A percentile compares a stretch with the other conserved stretches of the same genome.
phyloP scores from a whole-genome alignment of 129 eudicot species.

The Deinandra increscens region DNA sequence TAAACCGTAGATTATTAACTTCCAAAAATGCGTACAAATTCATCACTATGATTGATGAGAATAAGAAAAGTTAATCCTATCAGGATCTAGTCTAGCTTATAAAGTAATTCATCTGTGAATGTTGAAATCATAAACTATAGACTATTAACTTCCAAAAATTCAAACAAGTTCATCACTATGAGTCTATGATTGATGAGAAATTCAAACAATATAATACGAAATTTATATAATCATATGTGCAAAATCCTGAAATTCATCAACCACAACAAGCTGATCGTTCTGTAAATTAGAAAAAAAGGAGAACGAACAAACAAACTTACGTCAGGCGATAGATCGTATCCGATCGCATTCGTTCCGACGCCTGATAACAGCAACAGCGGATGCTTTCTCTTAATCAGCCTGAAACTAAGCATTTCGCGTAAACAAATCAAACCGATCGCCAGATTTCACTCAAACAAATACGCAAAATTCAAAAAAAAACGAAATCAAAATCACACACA shows the following conservation, averaged over 20 bases:
- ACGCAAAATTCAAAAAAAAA: neutral
- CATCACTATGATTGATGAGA: too few species aligned
- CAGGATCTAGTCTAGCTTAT: too few species aligned
- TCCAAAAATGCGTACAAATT: too few species aligned
- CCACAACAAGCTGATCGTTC: neutral
- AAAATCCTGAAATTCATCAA: conserved; percentile 6
- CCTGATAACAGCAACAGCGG: conserved; percentile 91
- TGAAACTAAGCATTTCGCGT: conserved; percentile 31
- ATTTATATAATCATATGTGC: neutral
- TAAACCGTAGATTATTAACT: too few species aligned
- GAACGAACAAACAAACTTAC: conserved; percentile 39
- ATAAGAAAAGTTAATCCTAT: too few species aligned
- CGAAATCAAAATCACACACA: neutral
- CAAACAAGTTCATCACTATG: neutral
- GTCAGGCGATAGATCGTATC: conserved; percentile 93
- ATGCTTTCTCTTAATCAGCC: conserved; percentile 80
- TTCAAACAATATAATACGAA: too few species aligned
- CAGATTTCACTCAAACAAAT: neutral
- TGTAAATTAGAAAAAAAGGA: neutral
- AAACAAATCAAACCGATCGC: neutral
- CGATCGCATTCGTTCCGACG: conserved; percentile 93
- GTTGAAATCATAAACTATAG: too few species aligned
- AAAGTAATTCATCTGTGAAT: too few species aligned
- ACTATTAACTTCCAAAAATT: neutral
- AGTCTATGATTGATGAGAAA: neutral